phyloP scores from a whole-genome alignment of 208 protist genomes.

The Trypanosoma avium region DNA sequence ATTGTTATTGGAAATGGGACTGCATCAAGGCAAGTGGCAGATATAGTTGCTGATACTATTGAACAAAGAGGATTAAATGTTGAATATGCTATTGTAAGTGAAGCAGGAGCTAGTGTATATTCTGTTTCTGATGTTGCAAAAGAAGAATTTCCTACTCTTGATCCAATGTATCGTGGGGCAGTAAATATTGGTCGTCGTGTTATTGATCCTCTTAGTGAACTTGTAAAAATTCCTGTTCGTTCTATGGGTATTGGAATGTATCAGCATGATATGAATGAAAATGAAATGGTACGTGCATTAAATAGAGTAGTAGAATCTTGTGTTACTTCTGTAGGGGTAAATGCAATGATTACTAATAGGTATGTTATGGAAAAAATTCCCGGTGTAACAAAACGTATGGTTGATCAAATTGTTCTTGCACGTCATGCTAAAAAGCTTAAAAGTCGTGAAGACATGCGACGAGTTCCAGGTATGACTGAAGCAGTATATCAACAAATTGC shows the following conservation, averaged over 20 bases:
- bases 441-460: conserved; percentile 74
- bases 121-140: conserved; percentile 74
- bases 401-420: conserved; percentile 80
- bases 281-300: conserved; percentile 53
- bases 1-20: conserved; percentile 88
- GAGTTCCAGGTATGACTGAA: conserved; percentile 77
- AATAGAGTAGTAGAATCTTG: conserved; percentile 68
- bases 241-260: conserved; percentile 92
- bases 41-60: conserved; percentile 60
- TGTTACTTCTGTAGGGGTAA: conserved; percentile 80
- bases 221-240: conserved; percentile 87
- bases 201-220: conserved; percentile 87
- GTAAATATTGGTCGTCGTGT: conserved; percentile 89
- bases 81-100: conserved; percentile 82
- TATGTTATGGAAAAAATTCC: conserved; percentile 86
- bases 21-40: conserved; percentile 56
- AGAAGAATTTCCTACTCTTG: conserved; percentile 70
- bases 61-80: conserved; percentile 40
- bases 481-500: conserved; percentile 70
- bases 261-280: conserved; percentile 87
- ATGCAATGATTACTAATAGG: conserved; percentile 64
- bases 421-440: conserved; percentile 50
- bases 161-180: conserved; percentile 79
- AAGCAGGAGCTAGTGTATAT: conserved; percentile 86
- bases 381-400: conserved; percentile 59